Evolutionary conservation across 352 stramenopile species (phyloP), one percentile per base, ranked within the genome.

Genomic region (Phytopythium montanum): DNA sequence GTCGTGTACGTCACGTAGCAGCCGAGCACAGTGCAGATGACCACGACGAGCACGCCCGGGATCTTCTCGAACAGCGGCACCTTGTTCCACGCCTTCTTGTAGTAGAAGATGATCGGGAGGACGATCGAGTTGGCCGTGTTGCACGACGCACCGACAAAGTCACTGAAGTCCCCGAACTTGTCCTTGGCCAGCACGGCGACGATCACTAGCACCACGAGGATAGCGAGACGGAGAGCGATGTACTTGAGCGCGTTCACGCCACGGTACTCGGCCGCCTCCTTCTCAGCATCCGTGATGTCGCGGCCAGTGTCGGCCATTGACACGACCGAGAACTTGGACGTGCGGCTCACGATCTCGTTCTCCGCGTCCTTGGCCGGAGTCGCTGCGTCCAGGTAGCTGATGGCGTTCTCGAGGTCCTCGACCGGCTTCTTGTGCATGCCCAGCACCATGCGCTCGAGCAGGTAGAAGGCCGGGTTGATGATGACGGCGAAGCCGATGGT

Each of bases 51-150:
- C 14, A 52, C 23, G 25, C 45, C 45, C 9, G 26, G 45, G 25
- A 52, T 34, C 45, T 52, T 52, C 45, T 52, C 45, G 21, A 19
- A 52, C 45, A 72, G 26, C 0, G 65, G 59, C 9, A 88, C 53
- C 13, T 62, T 66, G 23, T 59, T 59, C 75, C 76, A 86, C n/a
- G 77, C 31, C 70, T 82, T 84, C 56, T 84, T 85, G 44, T 87
- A 64, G 73, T 89, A 89, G 57, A 89, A 86, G 3, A 75, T 39
- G 21, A 85, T 86, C 0, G 79, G 79, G 39, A 89, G 54, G 21
- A 87, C 73, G 56, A 87, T 86, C 61, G 75, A 87, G 66, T 79
- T 79, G 33, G 69, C 68, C 2, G 77, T 75, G 51, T 82, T 83
- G 65, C 70, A 70, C 36, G 75, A 89, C 0, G 79, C 75, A n/a